Conservation (phyloP, 1,284 basidiomycete species). For the Ceraceosorus guamensis region DNA sequence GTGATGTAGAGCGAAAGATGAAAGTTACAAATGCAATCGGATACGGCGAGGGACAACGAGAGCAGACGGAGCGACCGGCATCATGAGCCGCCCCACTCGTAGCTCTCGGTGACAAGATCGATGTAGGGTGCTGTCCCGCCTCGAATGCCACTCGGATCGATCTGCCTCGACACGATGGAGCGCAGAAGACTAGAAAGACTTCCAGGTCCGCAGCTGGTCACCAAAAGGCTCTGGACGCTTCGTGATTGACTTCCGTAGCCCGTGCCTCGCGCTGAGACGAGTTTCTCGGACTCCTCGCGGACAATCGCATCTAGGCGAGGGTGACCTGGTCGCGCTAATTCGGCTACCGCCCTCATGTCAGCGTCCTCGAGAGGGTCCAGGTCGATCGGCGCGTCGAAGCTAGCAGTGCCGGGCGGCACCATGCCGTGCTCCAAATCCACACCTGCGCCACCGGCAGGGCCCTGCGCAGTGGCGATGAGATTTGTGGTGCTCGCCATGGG, state of each 20-base stretch:
- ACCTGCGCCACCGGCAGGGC: background rate
- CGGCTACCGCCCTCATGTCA: slow-evolving; percentile 63
- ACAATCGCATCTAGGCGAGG: slow-evolving; percentile 65
- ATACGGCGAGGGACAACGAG: too few relatives aligned
- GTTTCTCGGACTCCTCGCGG: slow-evolving; percentile 59
- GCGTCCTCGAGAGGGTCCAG: slow-evolving; percentile 62
- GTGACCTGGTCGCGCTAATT: slow-evolving; percentile 64
- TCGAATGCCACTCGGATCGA: slow-evolving; percentile 57
- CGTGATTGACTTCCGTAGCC: too few relatives aligned
- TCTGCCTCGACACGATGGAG: slow-evolving; percentile 61
- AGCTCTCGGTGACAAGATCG: slow-evolving; percentile 39
- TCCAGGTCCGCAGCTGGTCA: slow-evolving; percentile 71
- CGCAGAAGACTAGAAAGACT: slow-evolving; percentile 66
- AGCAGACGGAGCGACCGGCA: too few relatives aligned
- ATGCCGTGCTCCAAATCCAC: background rate
- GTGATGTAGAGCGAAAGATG: too few relatives aligned
- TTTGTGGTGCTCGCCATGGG: background rate
- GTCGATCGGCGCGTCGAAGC: slow-evolving; percentile 41
- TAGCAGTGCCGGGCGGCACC: background rate
- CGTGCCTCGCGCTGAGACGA: slow-evolving; percentile 58
- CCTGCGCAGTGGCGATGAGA: background rate
- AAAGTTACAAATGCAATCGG: too few relatives aligned
- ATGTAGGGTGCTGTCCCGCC: slow-evolving; percentile 57
- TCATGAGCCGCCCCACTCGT: slow-evolving; percentile 25
- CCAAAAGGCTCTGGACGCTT: slow-evolving; percentile 56